phyloP scores from a whole-genome alignment of 2,329 filamentous ascomycete genomes.

The Penicillium janthinellum region DNA sequence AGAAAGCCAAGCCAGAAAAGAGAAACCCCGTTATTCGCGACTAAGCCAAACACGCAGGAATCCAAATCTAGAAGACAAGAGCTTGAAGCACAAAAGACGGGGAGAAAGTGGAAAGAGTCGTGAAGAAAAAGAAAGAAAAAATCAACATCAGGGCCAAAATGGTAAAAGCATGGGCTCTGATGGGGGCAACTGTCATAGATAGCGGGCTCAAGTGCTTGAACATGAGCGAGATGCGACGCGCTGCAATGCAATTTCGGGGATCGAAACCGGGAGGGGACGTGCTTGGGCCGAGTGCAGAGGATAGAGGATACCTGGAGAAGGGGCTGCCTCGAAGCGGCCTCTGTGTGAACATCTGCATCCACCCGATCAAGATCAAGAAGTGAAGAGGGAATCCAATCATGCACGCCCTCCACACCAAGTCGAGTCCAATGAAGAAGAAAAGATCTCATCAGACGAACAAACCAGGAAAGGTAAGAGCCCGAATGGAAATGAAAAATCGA shows the following conservation, averaged over 20 bases:
- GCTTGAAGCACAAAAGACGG: slow-evolving; percentile 5
- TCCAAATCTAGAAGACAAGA: slow-evolving; percentile 2
- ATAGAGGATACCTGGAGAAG: neutral
- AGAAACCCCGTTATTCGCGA: neutral
- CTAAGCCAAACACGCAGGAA: neutral
- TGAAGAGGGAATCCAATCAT: neutral
- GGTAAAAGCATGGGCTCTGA: neutral
- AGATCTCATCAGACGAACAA: neutral
- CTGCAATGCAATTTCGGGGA: neutral
- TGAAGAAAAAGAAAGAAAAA: neutral
- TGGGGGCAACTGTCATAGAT: neutral
- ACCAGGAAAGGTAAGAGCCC: neutral
- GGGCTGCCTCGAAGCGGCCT: neutral
- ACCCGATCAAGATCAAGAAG: neutral
- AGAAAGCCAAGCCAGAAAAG: neutral
- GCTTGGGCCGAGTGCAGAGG: neutral
- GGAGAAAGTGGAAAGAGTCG: neutral
- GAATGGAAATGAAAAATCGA: neutral
- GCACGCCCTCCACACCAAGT: neutral
- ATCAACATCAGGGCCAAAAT: neutral
- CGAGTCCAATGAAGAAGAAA: neutral
- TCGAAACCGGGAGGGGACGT: neutral
- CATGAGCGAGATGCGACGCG: neutral
- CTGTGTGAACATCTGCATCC: neutral
- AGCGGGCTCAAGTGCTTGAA: neutral